These are phyloP conservation scores for Penicillium thymicola DNA, from an alignment of 2,329 filamentous ascomycete species.

Conservation along the genomic window DNA sequence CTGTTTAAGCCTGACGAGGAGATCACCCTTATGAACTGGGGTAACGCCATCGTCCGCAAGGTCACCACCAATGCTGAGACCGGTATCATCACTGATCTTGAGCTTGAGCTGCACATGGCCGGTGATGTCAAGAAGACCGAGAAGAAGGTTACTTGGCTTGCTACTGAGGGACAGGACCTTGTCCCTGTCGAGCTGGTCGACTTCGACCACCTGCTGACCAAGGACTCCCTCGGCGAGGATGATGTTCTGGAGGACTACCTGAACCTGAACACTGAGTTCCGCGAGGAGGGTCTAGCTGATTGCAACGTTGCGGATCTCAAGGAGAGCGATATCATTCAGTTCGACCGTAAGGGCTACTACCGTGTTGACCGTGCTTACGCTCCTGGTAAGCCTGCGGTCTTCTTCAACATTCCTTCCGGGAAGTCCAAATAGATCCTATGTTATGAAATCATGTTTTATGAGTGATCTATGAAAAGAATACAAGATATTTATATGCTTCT, in stretches of 20 bases:
- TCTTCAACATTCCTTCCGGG: slow-evolving; percentile 69
- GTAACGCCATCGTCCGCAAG: slow-evolving; percentile 54
- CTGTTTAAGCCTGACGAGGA: slow-evolving; percentile 81
- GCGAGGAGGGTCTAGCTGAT: slow-evolving; percentile 73
- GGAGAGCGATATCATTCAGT: slow-evolving; percentile 88
- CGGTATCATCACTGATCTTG: slow-evolving; percentile 64
- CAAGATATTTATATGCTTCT: neutral
- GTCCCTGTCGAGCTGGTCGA: slow-evolving; percentile 84
- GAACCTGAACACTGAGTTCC: slow-evolving; percentile 70
- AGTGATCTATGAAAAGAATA: slow-evolving; percentile 1
- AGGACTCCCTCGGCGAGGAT: slow-evolving; percentile 88
- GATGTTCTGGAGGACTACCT: slow-evolving; percentile 82
- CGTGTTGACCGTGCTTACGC: slow-evolving; percentile 67
- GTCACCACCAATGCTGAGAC: slow-evolving; percentile 48
- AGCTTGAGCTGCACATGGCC: slow-evolving; percentile 82
- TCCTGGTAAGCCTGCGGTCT: slow-evolving; percentile 59
- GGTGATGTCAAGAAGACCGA: slow-evolving; percentile 93
- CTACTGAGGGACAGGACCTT: slow-evolving; percentile 69
- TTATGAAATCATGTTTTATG: slow-evolving; percentile 4
- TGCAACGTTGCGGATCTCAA: slow-evolving; percentile 74
- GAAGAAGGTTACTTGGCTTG: slow-evolving; percentile 96
- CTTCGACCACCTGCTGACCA: slow-evolving; percentile 92
- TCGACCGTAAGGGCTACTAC: slow-evolving; percentile 91
- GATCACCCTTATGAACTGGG: slow-evolving; percentile 96
- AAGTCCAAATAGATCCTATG: slow-evolving; percentile 43